Base-by-base conservation (phyloP, 352 stramenopile genomes). In the Detonula confervacea region DNA sequence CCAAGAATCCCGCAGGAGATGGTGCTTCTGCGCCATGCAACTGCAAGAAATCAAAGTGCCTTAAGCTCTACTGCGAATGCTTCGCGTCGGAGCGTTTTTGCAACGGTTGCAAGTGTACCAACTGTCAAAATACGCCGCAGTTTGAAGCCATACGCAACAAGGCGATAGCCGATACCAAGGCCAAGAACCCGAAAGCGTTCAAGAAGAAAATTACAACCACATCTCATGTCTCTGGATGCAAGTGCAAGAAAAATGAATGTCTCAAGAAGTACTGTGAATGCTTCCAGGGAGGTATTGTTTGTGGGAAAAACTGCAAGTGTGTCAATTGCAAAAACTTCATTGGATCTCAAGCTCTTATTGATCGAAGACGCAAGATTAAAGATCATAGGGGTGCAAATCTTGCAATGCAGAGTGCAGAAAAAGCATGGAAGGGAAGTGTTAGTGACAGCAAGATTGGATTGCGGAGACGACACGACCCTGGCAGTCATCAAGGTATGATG, bases 211-310 rank as follows among this genome's bases (percentile, higher is more conserved):
- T 92, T 96, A 97, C 87, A n/a, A 51, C 62, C 29, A 63, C 42
- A 18, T 65, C 51, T 27, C 80, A 87, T 70, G 42, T 37, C 30
- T 79, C 60, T 9, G 95, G 95, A 11, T 99, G 97, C 75, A 95
- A 95, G 73, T 99, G 97, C 90, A 98, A 98, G 73, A 98, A 98
- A 77, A 98, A 94, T 63, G 95, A 95, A 70, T 99, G 97, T 91
- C 86, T 98, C 22, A 99, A 99, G 83, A 99, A 98, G 72, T 99
- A 99, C 89, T 99, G 97, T 90, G 97, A 99, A 83, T 99, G 97
- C 87, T 99, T 98, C 84, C 92, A 98, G 85, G 97, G 96, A 51
- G 94, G 95, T 67, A 90, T 98, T 18, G 89, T 95, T 14, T 99
- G 97, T 78, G 96, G 95, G 5, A 84, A 81, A 12, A 96, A 98